Conservation (phyloP, 148 eudicot genomes). For the Camellia lanceoleosa region DNA sequence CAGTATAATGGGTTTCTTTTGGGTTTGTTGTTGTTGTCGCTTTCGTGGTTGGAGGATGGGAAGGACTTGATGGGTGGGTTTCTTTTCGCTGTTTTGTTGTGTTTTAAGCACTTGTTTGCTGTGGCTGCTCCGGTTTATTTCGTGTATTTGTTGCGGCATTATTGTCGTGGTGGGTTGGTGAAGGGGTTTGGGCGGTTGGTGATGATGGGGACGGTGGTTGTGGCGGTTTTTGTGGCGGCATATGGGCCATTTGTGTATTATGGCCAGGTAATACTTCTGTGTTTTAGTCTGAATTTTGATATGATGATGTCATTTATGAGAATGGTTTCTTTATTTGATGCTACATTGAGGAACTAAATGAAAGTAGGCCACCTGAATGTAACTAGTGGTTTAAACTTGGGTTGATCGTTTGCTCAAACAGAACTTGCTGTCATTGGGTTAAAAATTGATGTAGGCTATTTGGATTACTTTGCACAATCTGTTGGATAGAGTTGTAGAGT, state of each 20-base stretch:
- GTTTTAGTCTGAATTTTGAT: background rate
- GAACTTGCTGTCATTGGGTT: background rate
- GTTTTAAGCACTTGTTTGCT: constrained; percentile 90
- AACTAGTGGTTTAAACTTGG: background rate
- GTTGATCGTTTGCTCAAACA: background rate
- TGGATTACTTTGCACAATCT: no score
- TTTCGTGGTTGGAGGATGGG: constrained; percentile 64
- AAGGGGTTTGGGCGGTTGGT: constrained; percentile 69
- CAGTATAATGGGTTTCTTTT: constrained; percentile 94
- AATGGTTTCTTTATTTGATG: background rate
- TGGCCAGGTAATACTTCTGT: constrained; percentile 56
- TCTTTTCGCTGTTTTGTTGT: constrained; percentile 69
- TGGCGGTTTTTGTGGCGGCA: constrained; percentile 64
- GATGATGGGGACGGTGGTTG: constrained; percentile 58
- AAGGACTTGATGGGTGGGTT: constrained; percentile 85
- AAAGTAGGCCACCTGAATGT: background rate
- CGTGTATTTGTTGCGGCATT: constrained; percentile 86
- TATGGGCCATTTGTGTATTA: constrained; percentile 83
- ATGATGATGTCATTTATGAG: background rate
- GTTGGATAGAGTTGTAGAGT: no score
- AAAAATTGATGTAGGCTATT: no score
- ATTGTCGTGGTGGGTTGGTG: constrained; percentile 66
- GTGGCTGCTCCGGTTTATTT: constrained; percentile 98
- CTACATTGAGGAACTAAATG: background rate
- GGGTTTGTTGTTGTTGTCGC: constrained; percentile 67